Base-by-base conservation (phyloP, 768 basidiomycete species). In the Boletus sp. region DNA sequence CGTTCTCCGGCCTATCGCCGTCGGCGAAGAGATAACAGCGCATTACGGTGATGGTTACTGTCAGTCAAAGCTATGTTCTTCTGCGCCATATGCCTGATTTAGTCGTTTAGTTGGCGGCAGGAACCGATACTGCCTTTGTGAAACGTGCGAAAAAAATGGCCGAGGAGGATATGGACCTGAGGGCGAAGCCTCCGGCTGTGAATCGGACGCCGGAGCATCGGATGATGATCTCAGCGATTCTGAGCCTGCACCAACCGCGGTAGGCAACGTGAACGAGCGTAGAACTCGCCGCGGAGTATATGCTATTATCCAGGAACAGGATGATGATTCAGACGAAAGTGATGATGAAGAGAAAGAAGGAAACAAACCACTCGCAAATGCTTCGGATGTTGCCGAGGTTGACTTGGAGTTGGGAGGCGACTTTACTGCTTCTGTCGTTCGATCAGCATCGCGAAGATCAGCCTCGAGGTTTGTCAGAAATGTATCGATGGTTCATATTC, bases 1-100 rank as follows among this genome's bases (percentile, higher is more conserved):
- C 39, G 87, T 88, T 53, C 78, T 92, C 67, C 82, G 84, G 70
- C 80, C 84, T 52, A 92, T 93, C 64, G 77, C 79, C 40, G 73
- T 87, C 25, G 91, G 90, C 32, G 90, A 93, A 71, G 91, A 93
- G 71, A 87, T 93, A 43, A 91, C 90, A 30, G 91, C 91, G 40
- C 89, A 91, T 68, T 93, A 93, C 65, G 91, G 92, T 42, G 89
- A 93, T 72, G 88, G 88, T 43, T 93, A 93, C 70, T 93, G 90
- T 93, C 68, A 74, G 88, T 83, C 47, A 55, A 37, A 53, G 46
- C 55, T 46, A 52, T 58, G 50, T 61, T 63, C 56, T 58, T 58
- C 57, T 55, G 58, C 56, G 47, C 59, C 57, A 42, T 57, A 38
- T 34, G 32, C 46, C 64, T 67, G 37, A 68, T 75, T 72, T 75